phyloP scores from a whole-genome alignment of 345 rosid species.

The Citrus medica region DNA sequence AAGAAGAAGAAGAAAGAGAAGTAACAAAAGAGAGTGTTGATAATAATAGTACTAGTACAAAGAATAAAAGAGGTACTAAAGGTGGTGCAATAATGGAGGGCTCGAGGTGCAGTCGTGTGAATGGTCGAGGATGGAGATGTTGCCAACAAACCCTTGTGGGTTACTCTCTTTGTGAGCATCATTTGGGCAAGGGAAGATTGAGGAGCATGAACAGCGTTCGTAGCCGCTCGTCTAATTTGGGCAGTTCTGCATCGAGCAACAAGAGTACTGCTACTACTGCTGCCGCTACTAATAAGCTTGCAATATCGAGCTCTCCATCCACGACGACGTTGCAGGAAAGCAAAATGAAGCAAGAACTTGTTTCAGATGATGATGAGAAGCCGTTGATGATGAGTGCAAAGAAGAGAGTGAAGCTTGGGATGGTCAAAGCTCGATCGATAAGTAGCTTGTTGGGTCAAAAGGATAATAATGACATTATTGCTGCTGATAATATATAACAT shows the following conservation, averaged over 20 bases:
- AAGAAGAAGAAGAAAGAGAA: conserved; percentile 3
- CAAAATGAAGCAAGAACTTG: neutral
- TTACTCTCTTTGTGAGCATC: conserved; percentile 95
- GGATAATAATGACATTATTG: conserved; percentile 13
- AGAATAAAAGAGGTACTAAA: conserved; percentile 40
- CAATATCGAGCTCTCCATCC: neutral
- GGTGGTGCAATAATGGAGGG: conserved; percentile 68
- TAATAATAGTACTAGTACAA: conserved; percentile 1
- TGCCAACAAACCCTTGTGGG: conserved; percentile 90
- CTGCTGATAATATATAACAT: conserved; percentile 8
- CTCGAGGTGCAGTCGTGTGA: conserved; percentile 91
- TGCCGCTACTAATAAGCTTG: neutral
- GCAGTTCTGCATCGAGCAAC: conserved; percentile 5
- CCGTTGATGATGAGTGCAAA: conserved; percentile 21
- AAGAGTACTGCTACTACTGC: no score
- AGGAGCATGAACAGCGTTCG: conserved; percentile 61
- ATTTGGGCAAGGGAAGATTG: conserved; percentile 90
- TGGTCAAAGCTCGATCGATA: conserved; percentile 91
- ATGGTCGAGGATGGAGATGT: conserved; percentile 98
- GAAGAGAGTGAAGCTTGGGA: conserved; percentile 79
- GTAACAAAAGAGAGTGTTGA: conserved; percentile 8
- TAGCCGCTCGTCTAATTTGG: conserved; percentile 20
- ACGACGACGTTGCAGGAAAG: neutral
- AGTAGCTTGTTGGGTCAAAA: conserved; percentile 81
- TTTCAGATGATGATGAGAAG: conserved; percentile 14